Evolutionary conservation across 2,329 filamentous ascomycete genomes (phyloP).

Genomic region (Epicoccum sorghinum): DNA sequence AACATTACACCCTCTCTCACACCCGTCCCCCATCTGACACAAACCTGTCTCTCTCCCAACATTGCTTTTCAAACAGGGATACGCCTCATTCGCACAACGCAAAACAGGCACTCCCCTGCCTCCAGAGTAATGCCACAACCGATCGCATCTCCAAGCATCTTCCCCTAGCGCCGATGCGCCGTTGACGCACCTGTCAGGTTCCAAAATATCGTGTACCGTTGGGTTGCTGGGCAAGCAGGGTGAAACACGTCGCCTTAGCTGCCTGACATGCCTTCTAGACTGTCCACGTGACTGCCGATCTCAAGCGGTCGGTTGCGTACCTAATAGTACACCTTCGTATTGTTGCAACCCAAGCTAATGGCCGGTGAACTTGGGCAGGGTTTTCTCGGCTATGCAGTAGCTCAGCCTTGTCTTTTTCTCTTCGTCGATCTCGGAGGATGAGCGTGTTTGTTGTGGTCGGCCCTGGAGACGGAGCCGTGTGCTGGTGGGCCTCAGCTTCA

Average conservation of each 20-base stretch:
- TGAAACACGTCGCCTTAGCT: background rate
- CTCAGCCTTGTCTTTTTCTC: background rate
- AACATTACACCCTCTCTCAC: background rate
- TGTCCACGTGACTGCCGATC: background rate
- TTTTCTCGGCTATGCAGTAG: background rate
- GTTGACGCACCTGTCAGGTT: too few species aligned
- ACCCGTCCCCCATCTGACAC: background rate
- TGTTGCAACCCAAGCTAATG: background rate
- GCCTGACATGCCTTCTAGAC: background rate
- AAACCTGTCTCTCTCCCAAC: too few species aligned
- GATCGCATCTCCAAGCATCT: background rate
- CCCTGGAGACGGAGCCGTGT: too few species aligned
- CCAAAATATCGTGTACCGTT: background rate
- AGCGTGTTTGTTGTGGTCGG: too few species aligned
- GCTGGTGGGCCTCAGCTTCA: background rate
- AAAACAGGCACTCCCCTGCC: background rate
- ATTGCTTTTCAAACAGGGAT: background rate
- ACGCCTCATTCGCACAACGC: conserved; percentile 11
- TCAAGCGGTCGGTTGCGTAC: background rate
- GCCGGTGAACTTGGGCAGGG: background rate
- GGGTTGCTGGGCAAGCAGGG: conserved; percentile 1
- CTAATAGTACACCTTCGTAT: background rate
- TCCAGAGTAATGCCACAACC: too few species aligned
- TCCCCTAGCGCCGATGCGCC: too few species aligned
- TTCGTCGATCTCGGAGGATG: too few species aligned